A percentile compares a stretch with the other conserved stretches of the same genome.
Conservation (phyloP, 2,329 filamentous ascomycete species). For the Clarireedia monteithiana region DNA sequence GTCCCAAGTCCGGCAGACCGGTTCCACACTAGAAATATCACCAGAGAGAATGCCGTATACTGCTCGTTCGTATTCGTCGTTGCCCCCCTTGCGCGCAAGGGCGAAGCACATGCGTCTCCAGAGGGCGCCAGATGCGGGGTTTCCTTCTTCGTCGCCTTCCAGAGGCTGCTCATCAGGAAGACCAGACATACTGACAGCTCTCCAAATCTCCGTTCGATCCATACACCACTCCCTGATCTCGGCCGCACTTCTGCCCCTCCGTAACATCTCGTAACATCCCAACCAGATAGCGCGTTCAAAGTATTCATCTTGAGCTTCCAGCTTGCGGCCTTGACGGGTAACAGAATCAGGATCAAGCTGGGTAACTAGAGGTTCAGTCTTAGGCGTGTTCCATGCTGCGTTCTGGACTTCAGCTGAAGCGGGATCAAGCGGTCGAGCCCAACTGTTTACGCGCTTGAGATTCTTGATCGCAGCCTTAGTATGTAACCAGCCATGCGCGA, state of each 20-base stretch:
- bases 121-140: conserved; percentile 45
- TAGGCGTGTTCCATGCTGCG: conserved; percentile 48
- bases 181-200: conserved; percentile 73
- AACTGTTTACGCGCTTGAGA: conserved; percentile 70
- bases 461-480: conserved; percentile 86
- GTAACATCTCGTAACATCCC: conserved; percentile 87
- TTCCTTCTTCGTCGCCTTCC: conserved; percentile 37
- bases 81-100: conserved; percentile 59
- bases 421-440: conserved; percentile 57
- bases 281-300: conserved; percentile 90
- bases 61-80: conserved; percentile 74
- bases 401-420: conserved; percentile 48
- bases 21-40: conserved; percentile 69
- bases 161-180: conserved; percentile 48
- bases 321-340: conserved; percentile 65
- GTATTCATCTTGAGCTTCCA: conserved; percentile 78
- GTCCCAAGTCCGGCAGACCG: conserved; percentile 72
- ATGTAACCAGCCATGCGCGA: conserved; percentile 86
- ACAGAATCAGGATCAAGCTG: conserved; percentile 88
- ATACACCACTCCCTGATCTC: conserved; percentile 80
- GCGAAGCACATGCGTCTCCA: conserved; percentile 75
- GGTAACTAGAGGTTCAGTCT: conserved; percentile 62
- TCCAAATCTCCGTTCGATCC: conserved; percentile 81
- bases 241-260: conserved; percentile 67
- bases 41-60: conserved; percentile 89